A percentile compares a stretch with the other conserved stretches of the same genome.
These are phyloP conservation scores for Naegleria fowleri DNA, from an alignment of 208 protist genomes.

Conservation along the genomic window DNA sequence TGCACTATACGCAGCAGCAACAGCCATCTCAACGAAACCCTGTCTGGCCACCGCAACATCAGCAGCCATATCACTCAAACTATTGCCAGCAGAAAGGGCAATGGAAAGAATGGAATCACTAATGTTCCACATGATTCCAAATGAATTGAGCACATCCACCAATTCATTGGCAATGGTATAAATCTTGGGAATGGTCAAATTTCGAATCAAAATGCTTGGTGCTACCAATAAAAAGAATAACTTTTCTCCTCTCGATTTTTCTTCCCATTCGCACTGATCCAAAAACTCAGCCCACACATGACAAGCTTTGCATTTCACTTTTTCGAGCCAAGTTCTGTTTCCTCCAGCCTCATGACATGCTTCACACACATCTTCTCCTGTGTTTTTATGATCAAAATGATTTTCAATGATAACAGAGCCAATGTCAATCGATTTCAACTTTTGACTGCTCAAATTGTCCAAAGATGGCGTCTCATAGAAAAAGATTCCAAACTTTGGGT, in stretches of 20 bases:
- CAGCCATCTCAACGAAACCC: conserved; percentile 18
- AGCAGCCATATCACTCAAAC: conserved; percentile 19
- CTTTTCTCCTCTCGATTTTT: neutral
- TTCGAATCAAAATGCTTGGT: neutral
- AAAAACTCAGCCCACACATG: neutral
- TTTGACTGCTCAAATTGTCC: neutral
- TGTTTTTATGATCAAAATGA: neutral
- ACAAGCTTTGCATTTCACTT: neutral
- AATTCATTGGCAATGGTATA: conserved; percentile 35
- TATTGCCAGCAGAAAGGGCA: conserved; percentile 37
- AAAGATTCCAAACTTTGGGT: neutral
- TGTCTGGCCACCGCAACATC: neutral
- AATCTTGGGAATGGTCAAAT: conserved; percentile 30
- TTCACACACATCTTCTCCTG: neutral
- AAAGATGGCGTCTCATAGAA: neutral
- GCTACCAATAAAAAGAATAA: neutral
- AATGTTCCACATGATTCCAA: conserved; percentile 32
- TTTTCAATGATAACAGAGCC: neutral
- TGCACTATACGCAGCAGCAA: neutral
- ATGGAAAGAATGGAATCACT: conserved; percentile 30
- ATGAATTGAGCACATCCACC: conserved; percentile 15
- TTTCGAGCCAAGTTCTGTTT: neutral
- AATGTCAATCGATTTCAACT: neutral
- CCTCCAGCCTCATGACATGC: neutral
- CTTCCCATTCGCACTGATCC: conserved; percentile 3